These are phyloP conservation scores for Grigorovia jiainica DNA, from an alignment of 805 yeast species.

Conservation along the genomic window DNA sequence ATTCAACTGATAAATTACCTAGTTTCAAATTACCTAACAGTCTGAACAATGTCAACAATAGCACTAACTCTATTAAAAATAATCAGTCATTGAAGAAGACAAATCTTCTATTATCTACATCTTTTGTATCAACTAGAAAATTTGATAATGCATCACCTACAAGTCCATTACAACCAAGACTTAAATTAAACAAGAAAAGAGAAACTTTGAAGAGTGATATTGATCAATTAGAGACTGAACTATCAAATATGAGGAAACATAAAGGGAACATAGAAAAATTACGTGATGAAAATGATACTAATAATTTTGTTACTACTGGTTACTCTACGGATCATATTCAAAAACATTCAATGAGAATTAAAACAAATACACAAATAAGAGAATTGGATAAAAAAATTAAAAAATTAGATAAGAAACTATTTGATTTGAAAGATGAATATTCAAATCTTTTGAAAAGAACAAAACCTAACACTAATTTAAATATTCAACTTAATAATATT, in stretches of 20 bases:
- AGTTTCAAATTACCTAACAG: not conserved
- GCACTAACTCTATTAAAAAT: slow-evolving; percentile 2
- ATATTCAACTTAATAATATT: not conserved
- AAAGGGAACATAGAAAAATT: slow-evolving; percentile 20
- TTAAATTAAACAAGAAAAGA: slow-evolving; percentile 16
- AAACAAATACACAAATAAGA: slow-evolving; percentile 26
- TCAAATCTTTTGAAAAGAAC: not conserved
- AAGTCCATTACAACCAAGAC: slow-evolving; percentile 21
- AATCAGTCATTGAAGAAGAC: slow-evolving; percentile 7
- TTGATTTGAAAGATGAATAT: slow-evolving; percentile 16
- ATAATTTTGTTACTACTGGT: slow-evolving; percentile 24
- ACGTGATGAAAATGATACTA: slow-evolving; percentile 21
- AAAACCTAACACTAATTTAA: not conserved
- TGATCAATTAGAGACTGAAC: slow-evolving; percentile 16
- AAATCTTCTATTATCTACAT: slow-evolving; percentile 26
- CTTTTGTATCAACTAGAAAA: slow-evolving; percentile 25
- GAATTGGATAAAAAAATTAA: slow-evolving; percentile 25
- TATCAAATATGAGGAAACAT: slow-evolving; percentile 13
- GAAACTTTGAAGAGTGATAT: slow-evolving; percentile 16
- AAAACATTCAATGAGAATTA: slow-evolving; percentile 27
- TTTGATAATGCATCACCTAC: slow-evolving; percentile 21
- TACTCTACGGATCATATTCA: slow-evolving; percentile 30
- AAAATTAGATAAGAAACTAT: slow-evolving; percentile 19
- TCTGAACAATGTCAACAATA: not conserved
- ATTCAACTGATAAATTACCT: not conserved